Percentiles rank a stretch among this genome's conserved stretches.
Evolutionary conservation across 768 basidiomycete species (phyloP).

Genomic region (Lactarius tabidus): DNA sequence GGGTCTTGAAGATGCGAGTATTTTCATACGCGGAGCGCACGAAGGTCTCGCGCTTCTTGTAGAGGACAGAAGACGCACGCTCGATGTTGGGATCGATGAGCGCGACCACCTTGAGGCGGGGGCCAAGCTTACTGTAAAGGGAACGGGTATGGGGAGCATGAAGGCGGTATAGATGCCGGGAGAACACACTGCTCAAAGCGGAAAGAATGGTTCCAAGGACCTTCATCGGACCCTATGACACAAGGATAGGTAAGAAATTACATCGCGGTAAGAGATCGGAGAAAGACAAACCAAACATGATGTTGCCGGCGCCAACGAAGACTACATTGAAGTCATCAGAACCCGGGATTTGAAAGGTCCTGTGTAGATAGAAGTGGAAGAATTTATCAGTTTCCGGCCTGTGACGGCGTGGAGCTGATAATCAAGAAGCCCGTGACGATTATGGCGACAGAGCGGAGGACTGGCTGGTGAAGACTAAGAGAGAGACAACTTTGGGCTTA

Average conservation of each 20-base stretch:
- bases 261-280: conserved; percentile 6
- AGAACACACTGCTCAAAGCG: conserved; percentile 75
- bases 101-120: conserved; percentile 92
- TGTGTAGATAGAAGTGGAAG: conserved; percentile 7
- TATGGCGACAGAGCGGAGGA: conserved; percentile 4
- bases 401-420: conserved; percentile 20
- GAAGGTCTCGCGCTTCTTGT: conserved; percentile 89
- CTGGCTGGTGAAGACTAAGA: background rate
- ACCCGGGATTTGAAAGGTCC: conserved; percentile 53
- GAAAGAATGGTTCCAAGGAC: conserved; percentile 92
- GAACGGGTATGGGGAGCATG: conserved; percentile 15
- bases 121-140: conserved; percentile 77
- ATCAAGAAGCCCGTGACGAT: conserved; percentile 5
- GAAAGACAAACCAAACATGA: conserved; percentile 82
- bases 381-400: conserved; percentile 20
- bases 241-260: background rate
- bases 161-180: conserved; percentile 6
- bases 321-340: conserved; percentile 86
- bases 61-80: conserved; percentile 73
- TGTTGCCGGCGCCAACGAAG: conserved; percentile 94
- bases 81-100: conserved; percentile 88
- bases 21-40: conserved; percentile 90
- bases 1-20: conserved; percentile 77
- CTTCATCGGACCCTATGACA: conserved; percentile 69
- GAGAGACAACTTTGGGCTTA: conserved; percentile 27